Evolutionary conservation across 441 rosid genomes (phyloP), one percentile per base, ranked within the genome.

Genomic region (Francoa sonchifolia): DNA sequence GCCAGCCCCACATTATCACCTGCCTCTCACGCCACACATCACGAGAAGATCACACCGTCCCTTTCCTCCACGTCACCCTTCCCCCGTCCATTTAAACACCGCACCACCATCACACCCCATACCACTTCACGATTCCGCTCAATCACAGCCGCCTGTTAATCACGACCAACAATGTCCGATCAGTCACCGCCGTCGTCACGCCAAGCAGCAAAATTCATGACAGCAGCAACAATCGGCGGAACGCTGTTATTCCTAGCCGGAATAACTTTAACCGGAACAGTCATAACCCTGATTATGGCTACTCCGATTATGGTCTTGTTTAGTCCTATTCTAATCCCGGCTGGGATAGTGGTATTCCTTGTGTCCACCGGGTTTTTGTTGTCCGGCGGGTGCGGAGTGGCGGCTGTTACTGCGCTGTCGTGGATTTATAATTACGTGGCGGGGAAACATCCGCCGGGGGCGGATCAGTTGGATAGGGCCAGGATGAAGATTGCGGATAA

Each of bases 381-480:
- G 39, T 77, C 90, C 0, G 76, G 80, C 7, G 76, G 72, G 0
- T 76, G 62, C 35, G 82, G 90, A 1, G 53, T 66, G 49, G 77
- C 79, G 0, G 90, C 85, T 0, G 15, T 68, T 19, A 50, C 64
- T 39, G 45, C 67, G 11, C 18, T 77, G 17, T 17, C 71, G 18
- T 86, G 92, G 96, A 63, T 79, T n/a, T 74, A 78, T 54, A 57
- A 47, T 8, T 82, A 74, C 35, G 49, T 66, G 11, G 54, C 71
- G 0, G 89, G 89, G 18, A 77, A 68, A 48, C 86, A 67, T 14
- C 94, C 82, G 0, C 43, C 47, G 8, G 84, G 86, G 6, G 71
- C 81, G 2, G 89, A 75, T 22, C 65, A 65, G 61, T 45, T 87
- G 44, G 88, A 76, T 26, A 57, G 67, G 8, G 82, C 77, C 0